Base-by-base conservation (phyloP, 2,329 filamentous ascomycete species). In the Colletotrichum melonis region DNA sequence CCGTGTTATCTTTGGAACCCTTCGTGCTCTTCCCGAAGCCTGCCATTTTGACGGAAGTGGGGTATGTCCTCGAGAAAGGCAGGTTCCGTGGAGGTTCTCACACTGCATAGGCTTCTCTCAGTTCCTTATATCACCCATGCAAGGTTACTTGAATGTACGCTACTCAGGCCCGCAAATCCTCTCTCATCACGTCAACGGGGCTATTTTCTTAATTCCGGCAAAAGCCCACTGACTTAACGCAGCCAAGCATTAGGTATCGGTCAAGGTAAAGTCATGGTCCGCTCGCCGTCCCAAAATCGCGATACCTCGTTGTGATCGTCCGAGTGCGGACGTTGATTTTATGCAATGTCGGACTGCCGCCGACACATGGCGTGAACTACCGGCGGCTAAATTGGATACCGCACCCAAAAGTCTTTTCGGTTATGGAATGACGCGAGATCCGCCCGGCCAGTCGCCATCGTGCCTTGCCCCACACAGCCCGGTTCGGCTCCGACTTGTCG, bases 101-200 rank as follows among this genome's bases (percentile, higher is more conserved):
- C 3, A 4, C 19, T 3, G 32, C 30, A 3, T 26, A 26, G 14
- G 42, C 52, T n/a, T 19, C 8, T 16, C 42, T 30, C 58, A 5
- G 49, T 49, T 12, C 24, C 26, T 24, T 46, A 32, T 63, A 56
- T 56, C 35, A 22, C 24, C 19, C 58, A 46, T 56, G 57, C 46
- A 63, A 16, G 46, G 26, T 49, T 63, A 62, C 46, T 46, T 4
- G 14, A 26, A 9, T 38, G n/a, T 22, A 24, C 5, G n/a, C 7
- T 59, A 3, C 12, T 11, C 16, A n/a, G 26, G 24, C 24, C 32
- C 22, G 58, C 67, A 62, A 26, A 26, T 49, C 19, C 19, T 67
- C 38, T 32, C 35, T 38, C 35, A 64, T 69, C 67, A 69, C 67
- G 59, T 64, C 58, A 69, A 64, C 59, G 52, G n/a, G 11, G 22